These are phyloP conservation scores for Bombardia bombarda DNA, from an alignment of 495 filamentous ascomycete genomes.

Conservation along the genomic window DNA sequence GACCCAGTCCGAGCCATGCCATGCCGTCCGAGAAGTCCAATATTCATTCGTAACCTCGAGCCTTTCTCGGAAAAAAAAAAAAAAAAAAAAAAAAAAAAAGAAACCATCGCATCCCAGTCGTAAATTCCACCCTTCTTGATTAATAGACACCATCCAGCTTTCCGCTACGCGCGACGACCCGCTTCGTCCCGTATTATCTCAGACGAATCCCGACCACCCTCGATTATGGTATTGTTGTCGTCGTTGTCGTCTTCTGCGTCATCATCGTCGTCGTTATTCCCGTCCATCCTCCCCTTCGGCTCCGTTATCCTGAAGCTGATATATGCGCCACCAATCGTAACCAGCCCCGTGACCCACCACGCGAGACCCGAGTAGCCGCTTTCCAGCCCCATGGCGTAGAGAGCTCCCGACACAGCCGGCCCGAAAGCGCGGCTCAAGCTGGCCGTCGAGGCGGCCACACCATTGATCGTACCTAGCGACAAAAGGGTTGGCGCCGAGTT, in stretches of 20 bases:
- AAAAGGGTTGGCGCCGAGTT: constrained; percentile 74
- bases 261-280: constrained; percentile 17
- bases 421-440: constrained; percentile 82
- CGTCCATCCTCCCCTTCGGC: constrained; percentile 30
- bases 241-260: constrained; percentile 13
- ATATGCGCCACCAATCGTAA: constrained; percentile 64
- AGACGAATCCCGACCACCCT: not conserved
- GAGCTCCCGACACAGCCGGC: constrained; percentile 75
- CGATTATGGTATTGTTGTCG: constrained; percentile 1
- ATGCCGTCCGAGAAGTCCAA: too few species aligned
- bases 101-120: too few species aligned
- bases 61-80: not conserved
- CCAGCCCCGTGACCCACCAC: constrained; percentile 82
- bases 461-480: constrained; percentile 84
- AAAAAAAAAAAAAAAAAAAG: not conserved
- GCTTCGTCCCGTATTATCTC: constrained; percentile 2
- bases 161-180: too few species aligned
- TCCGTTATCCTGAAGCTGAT: constrained; percentile 44
- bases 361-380: constrained; percentile 76
- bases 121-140: too few species aligned
- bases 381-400: constrained; percentile 73
- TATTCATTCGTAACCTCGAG: too few species aligned
- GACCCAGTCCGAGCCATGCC: too few species aligned
- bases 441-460: constrained; percentile 82
- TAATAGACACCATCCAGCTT: too few species aligned